Conservation (phyloP, 2,329 filamentous ascomycete species). For the Ophiostoma ips region DNA sequence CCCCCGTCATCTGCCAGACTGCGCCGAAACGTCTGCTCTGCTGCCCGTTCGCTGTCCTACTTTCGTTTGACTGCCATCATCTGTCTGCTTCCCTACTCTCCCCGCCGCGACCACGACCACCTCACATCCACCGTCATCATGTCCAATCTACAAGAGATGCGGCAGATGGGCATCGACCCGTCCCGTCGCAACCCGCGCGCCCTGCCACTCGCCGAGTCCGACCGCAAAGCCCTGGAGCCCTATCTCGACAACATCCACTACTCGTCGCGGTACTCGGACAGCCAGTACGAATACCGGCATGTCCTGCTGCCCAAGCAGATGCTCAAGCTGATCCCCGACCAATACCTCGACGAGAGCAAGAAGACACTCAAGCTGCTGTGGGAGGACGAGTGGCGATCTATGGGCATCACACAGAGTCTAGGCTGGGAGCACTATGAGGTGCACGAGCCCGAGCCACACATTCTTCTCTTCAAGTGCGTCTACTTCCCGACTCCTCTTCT, state of each 20-base stretch:
- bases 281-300: conserved; percentile 90
- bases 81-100: neutral
- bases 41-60: too few relatives aligned
- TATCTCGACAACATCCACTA: conserved; percentile 93
- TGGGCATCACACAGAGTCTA: conserved; percentile 97
- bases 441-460: conserved; percentile 96
- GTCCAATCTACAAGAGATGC: conserved; percentile 13
- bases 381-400: conserved; percentile 96
- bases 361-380: conserved; percentile 91
- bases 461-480: conserved; percentile 91
- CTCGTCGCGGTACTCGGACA: conserved; percentile 67
- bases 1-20: neutral
- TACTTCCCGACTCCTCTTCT: neutral
- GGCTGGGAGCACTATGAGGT: conserved; percentile 99
- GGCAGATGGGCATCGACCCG: conserved; percentile 55
- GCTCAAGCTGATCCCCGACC: conserved; percentile 91
- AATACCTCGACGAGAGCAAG: conserved; percentile 48
- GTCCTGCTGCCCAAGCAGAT: conserved; percentile 96
- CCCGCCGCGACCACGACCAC: neutral
- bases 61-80: too few relatives aligned
- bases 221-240: conserved; percentile 75
- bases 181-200: conserved; percentile 78
- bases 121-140: conserved; percentile 1
- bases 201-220: conserved; percentile 62
- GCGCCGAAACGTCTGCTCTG: too few relatives aligned